Conservation (phyloP, 148 eudicot species). For the Heliamphora exappendiculata region DNA sequence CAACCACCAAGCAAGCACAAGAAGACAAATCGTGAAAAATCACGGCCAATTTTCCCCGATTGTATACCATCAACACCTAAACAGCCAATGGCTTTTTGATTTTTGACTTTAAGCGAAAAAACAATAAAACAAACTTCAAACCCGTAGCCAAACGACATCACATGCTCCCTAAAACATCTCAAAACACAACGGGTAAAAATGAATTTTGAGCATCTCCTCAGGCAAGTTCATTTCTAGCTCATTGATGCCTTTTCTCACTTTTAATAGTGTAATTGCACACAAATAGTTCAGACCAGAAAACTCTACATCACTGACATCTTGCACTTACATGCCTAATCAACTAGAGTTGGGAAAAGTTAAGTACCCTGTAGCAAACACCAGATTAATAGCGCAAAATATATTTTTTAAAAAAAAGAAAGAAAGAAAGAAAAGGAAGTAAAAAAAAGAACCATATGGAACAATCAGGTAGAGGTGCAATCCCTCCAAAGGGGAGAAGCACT, state of each 20-base stretch:
- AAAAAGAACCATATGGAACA: background rate
- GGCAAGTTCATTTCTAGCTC: constrained; percentile 6
- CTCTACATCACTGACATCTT: constrained; percentile 3
- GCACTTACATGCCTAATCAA: background rate
- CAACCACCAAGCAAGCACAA: too few species aligned
- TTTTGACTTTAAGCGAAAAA: too few species aligned
- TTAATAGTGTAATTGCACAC: background rate
- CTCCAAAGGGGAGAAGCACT: background rate
- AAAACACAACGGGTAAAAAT: background rate
- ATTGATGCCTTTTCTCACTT: background rate
- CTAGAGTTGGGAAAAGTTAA: background rate
- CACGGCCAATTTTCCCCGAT: too few species aligned
- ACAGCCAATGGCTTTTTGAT: too few species aligned
- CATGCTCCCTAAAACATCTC: too few species aligned
- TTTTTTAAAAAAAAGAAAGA: too few species aligned
- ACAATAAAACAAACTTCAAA: too few species aligned
- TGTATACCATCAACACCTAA: too few species aligned
- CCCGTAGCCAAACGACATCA: too few species aligned
- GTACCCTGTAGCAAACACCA: background rate
- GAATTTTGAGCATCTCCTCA: background rate
- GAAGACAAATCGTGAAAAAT: too few species aligned
- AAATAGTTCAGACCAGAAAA: background rate
- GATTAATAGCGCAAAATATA: background rate
- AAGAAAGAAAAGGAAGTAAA: background rate
- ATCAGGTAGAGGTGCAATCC: constrained; percentile 1